phyloP scores from a whole-genome alignment of 179 eudicot species.

The Nepenthes alata region DNA sequence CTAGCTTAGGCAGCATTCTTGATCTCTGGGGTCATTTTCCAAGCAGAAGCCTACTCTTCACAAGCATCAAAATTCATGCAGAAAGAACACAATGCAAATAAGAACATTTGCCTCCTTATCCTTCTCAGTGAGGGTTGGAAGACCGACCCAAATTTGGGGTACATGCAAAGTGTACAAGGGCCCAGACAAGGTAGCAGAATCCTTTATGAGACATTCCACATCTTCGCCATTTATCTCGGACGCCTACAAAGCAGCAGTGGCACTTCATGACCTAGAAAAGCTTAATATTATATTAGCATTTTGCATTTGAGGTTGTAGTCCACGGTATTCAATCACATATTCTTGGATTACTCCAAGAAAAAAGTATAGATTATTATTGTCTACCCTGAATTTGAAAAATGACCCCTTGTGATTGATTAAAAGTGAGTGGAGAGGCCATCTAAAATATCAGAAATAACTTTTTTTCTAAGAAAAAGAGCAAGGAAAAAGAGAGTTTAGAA shows the following conservation, averaged over 20 bases:
- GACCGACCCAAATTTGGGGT: constrained; percentile 54
- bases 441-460: too few species aligned
- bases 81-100: neutral
- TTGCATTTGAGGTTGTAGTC: too few species aligned
- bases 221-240: constrained; percentile 52
- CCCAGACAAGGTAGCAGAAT: constrained; percentile 65
- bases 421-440: too few species aligned
- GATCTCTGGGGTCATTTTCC: neutral
- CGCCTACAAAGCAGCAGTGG: constrained; percentile 33
- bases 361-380: too few species aligned
- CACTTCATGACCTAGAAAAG: constrained; percentile 1
- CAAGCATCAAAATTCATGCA: too few species aligned
- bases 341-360: neutral
- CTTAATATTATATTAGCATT: too few species aligned
- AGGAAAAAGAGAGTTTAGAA: too few species aligned
- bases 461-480: too few species aligned
- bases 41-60: neutral
- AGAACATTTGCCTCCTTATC: constrained; percentile 47
- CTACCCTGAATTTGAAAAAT: too few species aligned
- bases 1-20: neutral
- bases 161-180: constrained; percentile 63
- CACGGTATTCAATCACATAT: neutral
- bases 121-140: constrained; percentile 62
- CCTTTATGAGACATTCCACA: constrained; percentile 61
- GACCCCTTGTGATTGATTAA: too few species aligned